These are phyloP conservation scores for Trametes cubensis DNA, from an alignment of 768 basidiomycete genomes.

Conservation along the genomic window DNA sequence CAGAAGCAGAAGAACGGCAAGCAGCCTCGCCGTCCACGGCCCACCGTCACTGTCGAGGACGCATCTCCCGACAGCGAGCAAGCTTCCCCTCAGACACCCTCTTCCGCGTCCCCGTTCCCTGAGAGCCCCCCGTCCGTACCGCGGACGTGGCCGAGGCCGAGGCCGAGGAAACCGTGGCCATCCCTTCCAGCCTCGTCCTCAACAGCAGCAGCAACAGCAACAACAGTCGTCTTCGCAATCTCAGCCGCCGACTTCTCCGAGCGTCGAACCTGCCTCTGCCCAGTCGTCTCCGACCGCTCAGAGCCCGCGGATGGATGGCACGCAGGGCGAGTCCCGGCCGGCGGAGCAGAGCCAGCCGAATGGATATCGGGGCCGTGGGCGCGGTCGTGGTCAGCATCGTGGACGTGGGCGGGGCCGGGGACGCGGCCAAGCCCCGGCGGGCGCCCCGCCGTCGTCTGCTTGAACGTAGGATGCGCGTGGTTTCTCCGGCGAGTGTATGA, in stretches of 20 bases:
- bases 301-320: background rate
- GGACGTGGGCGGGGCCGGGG: conserved; percentile 38
- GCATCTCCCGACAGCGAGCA: conserved; percentile 8
- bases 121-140: conserved; percentile 1
- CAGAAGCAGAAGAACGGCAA: conserved; percentile 2
- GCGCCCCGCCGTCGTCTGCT: background rate
- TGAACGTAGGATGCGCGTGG: background rate
- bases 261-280: background rate
- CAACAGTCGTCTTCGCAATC: background rate
- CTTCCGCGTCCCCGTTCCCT: background rate
- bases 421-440: conserved; percentile 22
- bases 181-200: conserved; percentile 19
- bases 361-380: conserved; percentile 34
- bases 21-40: conserved; percentile 3
- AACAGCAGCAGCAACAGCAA: conserved; percentile 6
- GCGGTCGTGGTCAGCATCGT: conserved; percentile 36
- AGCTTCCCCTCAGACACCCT: background rate
- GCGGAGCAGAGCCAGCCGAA: conserved; percentile 17
- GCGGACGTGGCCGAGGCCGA: conserved; percentile 24
- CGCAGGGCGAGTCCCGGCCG: conserved; percentile 21
- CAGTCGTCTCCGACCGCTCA: background rate
- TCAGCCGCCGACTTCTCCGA: conserved; percentile 2
- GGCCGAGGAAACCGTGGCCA: conserved; percentile 13
- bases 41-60: conserved; percentile 10
- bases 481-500: background rate